Base-by-base conservation (phyloP, 306 rosid species). In the Sicyos edulis region DNA sequence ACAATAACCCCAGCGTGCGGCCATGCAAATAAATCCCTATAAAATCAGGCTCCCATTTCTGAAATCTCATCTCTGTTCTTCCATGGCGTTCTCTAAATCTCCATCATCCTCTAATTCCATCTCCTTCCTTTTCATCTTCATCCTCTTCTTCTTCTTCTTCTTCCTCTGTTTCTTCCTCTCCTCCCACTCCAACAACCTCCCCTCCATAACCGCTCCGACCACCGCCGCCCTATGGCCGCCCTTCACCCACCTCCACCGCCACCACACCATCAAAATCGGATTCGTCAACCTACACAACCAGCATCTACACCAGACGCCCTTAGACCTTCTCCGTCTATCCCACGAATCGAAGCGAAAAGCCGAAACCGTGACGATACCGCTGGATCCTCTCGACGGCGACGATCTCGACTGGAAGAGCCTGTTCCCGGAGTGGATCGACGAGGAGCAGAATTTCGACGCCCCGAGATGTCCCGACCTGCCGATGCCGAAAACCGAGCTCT, bases 391-490 rank as follows among this genome's bases (percentile, higher is more conserved):
- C 7, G 51, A 17, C 32, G 53, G 26, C 62, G n/a, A 37, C 62
- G 57, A 73, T 19, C 24, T 72, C 74, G 82, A 79, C 44, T 92
- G 96, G 96, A 65, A 77, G 20, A 85, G 78, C 1, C 76, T 83
- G 15, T 88, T 83, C 71, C 96, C 92, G 0, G 87, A 78, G 22
- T 90, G 96, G 96, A 80, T 92, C 0, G 89, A 90, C 34, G 96
- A 92, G 55, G 76, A 83, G 8, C 55, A 58, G 8, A 77, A 45
- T 22, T 74, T 77, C 86, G 75, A 58, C 8, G 4, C 29, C 0
- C 87, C 91, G 5, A 81, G 74, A 32, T 90, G 98, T 64, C 96
- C 91, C 0, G 32, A 83, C 0, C 79, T 92, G 45, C 88, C 96
- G 0, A 81, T 90, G 86, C 87, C 96, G 5, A 3, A 1, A 54